Percentiles rank a stretch among this genome's conserved stretches.
Conservation (phyloP, 371 early-diverging fungal species). For the Blakeslea trispora region DNA sequence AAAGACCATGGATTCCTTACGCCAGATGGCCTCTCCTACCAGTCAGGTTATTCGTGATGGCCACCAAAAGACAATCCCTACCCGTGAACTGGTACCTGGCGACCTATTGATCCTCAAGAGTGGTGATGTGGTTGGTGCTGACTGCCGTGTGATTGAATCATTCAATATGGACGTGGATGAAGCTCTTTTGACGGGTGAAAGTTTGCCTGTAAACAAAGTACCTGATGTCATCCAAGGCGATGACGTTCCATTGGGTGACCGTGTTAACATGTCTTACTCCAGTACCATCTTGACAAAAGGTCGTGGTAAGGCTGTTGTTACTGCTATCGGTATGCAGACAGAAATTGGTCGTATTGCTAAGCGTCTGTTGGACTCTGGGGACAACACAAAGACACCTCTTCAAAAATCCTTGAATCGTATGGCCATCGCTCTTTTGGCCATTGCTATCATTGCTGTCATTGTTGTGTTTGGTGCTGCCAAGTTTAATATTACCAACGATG, state of each 20-base stretch:
- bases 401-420: slow-evolving; percentile 72
- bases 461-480: slow-evolving; percentile 55
- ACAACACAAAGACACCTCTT: slow-evolving; percentile 67
- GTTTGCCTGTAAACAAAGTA: slow-evolving; percentile 41
- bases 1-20: slow-evolving; percentile 87
- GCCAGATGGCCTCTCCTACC: slow-evolving; percentile 83
- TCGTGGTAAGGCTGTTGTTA: slow-evolving; percentile 72
- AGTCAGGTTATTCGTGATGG: slow-evolving; percentile 84
- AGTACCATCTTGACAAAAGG: slow-evolving; percentile 60
- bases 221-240: slow-evolving; percentile 27
- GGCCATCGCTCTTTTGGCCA: slow-evolving; percentile 59
- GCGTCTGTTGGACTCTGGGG: slow-evolving; percentile 73
- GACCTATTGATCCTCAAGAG: slow-evolving; percentile 88
- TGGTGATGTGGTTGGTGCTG: slow-evolving; percentile 92
- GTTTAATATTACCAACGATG: slow-evolving; percentile 67
- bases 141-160: slow-evolving; percentile 80
- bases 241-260: slow-evolving; percentile 52
- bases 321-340: slow-evolving; percentile 85
- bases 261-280: slow-evolving; percentile 65
- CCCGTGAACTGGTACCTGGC: slow-evolving; percentile 82
- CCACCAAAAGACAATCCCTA: slow-evolving; percentile 65
- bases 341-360: slow-evolving; percentile 93
- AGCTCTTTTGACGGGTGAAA: slow-evolving; percentile 79
- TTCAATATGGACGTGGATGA: slow-evolving; percentile 89
- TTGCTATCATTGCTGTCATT: slow-evolving; percentile 54